phyloP scores from a whole-genome alignment of 1,284 basidiomycete species.

The Cryptococcus wingfieldii region DNA sequence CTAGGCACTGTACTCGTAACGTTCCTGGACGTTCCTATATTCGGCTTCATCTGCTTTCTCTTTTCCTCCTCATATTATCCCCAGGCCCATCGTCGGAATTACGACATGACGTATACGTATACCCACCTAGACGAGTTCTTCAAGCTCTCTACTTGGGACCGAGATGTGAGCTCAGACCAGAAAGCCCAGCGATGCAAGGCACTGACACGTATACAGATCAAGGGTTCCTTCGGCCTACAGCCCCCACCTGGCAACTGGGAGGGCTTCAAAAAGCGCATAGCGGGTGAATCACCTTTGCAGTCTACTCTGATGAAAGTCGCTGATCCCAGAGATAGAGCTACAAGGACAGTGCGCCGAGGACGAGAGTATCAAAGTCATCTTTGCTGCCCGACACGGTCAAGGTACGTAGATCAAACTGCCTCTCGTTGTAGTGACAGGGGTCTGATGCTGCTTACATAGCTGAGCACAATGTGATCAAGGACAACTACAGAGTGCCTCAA shows the following conservation, averaged over 20 bases:
- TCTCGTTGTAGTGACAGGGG: background rate
- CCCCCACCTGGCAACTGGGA: slow-evolving; percentile 19
- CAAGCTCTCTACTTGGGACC: slow-evolving; percentile 24
- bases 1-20: too few species aligned
- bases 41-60: too few species aligned
- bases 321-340: slow-evolving; percentile 13
- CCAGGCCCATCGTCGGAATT: background rate
- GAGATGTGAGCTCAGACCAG: slow-evolving; percentile 21
- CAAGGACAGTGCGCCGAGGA: slow-evolving; percentile 10
- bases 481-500: slow-evolving; percentile 18
- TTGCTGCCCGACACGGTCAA: slow-evolving; percentile 34
- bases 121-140: slow-evolving; percentile 26
- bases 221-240: slow-evolving; percentile 24
- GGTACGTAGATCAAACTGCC: slow-evolving; percentile 11
- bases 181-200: background rate
- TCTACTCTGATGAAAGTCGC: background rate
- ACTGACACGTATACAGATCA: slow-evolving; percentile 15
- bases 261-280: slow-evolving; percentile 17
- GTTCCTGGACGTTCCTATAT: too few species aligned
- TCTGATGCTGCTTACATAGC: slow-evolving; percentile 9
- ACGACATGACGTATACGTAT: slow-evolving; percentile 18
- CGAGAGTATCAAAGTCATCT: slow-evolving; percentile 32
- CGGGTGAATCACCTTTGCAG: slow-evolving; percentile 10
- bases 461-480: slow-evolving; percentile 29
- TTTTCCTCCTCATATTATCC: too few species aligned